phyloP scores from a whole-genome alignment of 441 rosid species.

The Adansonia madagascariensis region DNA sequence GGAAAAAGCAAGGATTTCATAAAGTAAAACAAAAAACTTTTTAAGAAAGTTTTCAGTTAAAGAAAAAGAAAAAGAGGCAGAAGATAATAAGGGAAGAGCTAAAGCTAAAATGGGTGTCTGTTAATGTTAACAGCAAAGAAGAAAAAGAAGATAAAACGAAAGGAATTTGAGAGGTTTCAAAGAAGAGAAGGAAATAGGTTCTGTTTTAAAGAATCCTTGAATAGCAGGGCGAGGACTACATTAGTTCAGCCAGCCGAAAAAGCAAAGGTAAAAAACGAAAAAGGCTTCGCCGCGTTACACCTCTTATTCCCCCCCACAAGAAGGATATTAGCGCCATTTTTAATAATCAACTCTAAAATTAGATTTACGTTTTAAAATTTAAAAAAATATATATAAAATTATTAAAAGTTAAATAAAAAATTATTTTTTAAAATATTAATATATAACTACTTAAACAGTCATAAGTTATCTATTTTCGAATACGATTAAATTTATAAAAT shows the following conservation, averaged over 20 bases:
- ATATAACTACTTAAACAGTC: too few relatives aligned
- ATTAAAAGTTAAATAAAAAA: too few relatives aligned
- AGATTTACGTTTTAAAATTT: too few relatives aligned
- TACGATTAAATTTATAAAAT: too few relatives aligned
- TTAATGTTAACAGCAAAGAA: slow-evolving; percentile 4
- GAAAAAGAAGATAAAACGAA: slow-evolving; percentile 8
- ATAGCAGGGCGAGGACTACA: neutral
- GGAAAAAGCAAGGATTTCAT: neutral
- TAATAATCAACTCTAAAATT: too few relatives aligned
- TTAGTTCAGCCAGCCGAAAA: neutral
- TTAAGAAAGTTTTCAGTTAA: slow-evolving; percentile 15
- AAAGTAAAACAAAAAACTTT: neutral
- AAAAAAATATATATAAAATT: too few relatives aligned
- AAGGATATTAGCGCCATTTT: neutral
- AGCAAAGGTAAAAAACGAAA: too few relatives aligned
- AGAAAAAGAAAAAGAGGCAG: slow-evolving; percentile 21
- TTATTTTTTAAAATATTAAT: too few relatives aligned
- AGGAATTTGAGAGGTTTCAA: slow-evolving; percentile 4
- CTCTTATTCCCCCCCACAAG: too few relatives aligned
- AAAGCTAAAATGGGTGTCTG: neutral
- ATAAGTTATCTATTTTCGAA: too few relatives aligned
- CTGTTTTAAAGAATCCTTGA: slow-evolving; percentile 6
- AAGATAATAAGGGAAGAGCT: slow-evolving; percentile 10
- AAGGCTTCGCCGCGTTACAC: too few relatives aligned
- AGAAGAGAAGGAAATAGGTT: neutral